Base-by-base conservation (phyloP, 2,329 filamentous ascomycete species). In the Neonectria hederae region DNA sequence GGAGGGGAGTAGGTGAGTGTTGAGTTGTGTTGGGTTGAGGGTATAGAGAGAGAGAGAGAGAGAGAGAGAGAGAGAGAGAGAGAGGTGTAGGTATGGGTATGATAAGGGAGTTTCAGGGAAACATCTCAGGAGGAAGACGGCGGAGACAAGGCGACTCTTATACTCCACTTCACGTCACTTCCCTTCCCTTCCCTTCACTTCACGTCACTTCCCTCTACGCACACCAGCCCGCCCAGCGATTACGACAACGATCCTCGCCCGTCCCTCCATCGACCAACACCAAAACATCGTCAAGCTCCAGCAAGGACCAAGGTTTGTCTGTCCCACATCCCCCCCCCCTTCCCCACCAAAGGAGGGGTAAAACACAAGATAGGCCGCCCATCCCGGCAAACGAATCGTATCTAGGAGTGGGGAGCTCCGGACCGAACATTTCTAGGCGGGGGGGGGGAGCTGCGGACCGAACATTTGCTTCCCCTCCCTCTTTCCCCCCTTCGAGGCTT, bases 301-400 rank as follows among this genome's bases (percentile, higher is more conserved):
- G 68, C n/a, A n/a, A n/a, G n/a, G n/a, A n/a, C n/a, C n/a, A n/a
- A n/a, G n/a, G n/a, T n/a, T 58, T 67, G 68, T n/a, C 59, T 61
- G 46, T 46, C 54, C 60, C 55, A 53, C 59, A 48, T 30, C 43
- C 14, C 52, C 42, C 58, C 35, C 48, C 55, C 38, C 38, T 42
- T 38, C 52, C 54, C 48, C 59, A 54, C 59, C 59, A 63, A 55
- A 24, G 43, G 43, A 46, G 43, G 43, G 43, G 21, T 24, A 38
- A 13, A 32, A 28, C 28, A n/a, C 28, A 4, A 32, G 35, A 38
- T n/a, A 13, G 30, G n/a, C n/a, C n/a, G n/a, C n/a, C n/a, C n/a
- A n/a, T n/a, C 30, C 30, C 11, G 30, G 32, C 32, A 13, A 14
- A 35, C 32, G 32, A 35, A 35, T 35, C 30, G 30, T n/a, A n/a